Conservation (phyloP, 164 flowering plant genomes). For the Houttuynia cordata region DNA sequence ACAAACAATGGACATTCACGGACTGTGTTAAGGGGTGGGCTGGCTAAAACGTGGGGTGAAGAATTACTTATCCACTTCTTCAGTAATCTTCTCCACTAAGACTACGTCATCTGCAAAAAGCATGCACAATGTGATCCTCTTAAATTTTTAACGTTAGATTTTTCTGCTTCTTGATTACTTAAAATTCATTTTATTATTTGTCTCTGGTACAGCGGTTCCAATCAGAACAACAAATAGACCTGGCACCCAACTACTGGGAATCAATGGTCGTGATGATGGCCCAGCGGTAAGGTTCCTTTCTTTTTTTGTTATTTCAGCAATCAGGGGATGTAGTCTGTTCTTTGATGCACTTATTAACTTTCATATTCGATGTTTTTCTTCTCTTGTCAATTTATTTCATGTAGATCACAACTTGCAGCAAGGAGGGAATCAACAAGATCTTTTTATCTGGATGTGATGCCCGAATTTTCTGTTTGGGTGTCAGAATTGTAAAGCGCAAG, state of each 20-base stretch:
- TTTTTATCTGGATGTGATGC: constrained; percentile 71
- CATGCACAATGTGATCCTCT: too few relatives aligned
- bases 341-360: background rate
- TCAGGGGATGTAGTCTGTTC: background rate
- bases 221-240: constrained; percentile 88
- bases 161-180: background rate
- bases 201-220: constrained; percentile 36
- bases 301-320: too few relatives aligned
- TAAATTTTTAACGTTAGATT: too few relatives aligned
- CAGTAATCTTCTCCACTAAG: too few relatives aligned
- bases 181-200: too few relatives aligned
- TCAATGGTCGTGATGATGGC: constrained; percentile 99
- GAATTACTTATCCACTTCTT: too few relatives aligned
- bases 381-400: constrained; percentile 6
- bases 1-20: too few relatives aligned
- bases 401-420: constrained; percentile 68
- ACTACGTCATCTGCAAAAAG: too few relatives aligned
- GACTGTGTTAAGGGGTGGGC: too few relatives aligned
- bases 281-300: constrained; percentile 50
- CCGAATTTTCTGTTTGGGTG: constrained; percentile 85
- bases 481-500: constrained; percentile 72
- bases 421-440: constrained; percentile 75
- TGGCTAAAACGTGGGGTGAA: too few relatives aligned
- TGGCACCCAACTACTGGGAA: constrained; percentile 78
- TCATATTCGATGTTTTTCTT: background rate